Evolutionary conservation across 495 filamentous ascomycete species (phyloP).

Genomic region (Endocarpon pusillum): DNA sequence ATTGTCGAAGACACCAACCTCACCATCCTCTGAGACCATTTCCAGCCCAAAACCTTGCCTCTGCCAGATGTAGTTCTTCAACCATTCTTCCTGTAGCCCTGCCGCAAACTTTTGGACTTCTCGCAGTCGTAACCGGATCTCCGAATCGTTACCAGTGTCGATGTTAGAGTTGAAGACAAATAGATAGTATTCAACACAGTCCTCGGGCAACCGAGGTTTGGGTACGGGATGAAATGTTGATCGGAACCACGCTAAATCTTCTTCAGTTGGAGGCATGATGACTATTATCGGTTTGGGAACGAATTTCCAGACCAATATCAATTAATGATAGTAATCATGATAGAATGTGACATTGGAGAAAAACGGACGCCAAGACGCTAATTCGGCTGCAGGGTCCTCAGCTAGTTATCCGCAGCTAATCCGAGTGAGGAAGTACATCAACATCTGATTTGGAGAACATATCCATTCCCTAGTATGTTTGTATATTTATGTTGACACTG

Average conservation of each 20-base stretch:
- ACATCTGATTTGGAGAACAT: too few species aligned
- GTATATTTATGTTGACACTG: too few species aligned
- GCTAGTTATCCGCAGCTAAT: too few species aligned
- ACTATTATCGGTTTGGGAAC: slow-evolving; percentile 2
- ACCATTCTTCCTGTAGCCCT: slow-evolving; percentile 39
- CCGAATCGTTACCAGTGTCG: slow-evolving; percentile 25
- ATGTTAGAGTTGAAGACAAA: slow-evolving; percentile 43
- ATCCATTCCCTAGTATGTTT: too few species aligned
- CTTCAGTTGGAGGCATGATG: slow-evolving; percentile 27
- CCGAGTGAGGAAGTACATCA: too few species aligned
- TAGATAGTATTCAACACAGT: slow-evolving; percentile 74
- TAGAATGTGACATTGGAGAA: too few species aligned
- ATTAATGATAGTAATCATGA: too few species aligned
- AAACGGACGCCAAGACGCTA: too few species aligned
- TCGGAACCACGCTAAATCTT: slow-evolving; percentile 32
- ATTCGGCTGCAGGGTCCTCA: too few species aligned
- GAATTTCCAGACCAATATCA: slow-evolving; percentile 5
- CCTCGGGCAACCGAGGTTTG: slow-evolving; percentile 57
- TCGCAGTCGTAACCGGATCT: slow-evolving; percentile 43
- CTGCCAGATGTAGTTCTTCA: slow-evolving; percentile 91
- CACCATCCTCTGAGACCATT: slow-evolving; percentile 42
- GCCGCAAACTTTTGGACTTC: slow-evolving; percentile 50
- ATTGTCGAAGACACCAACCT: slow-evolving; percentile 5
- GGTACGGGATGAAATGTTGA: slow-evolving; percentile 40
- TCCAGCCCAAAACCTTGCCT: slow-evolving; percentile 55